These are phyloP conservation scores for Neonectria coccinea DNA, from an alignment of 2,329 filamentous ascomycete genomes.

Conservation along the genomic window DNA sequence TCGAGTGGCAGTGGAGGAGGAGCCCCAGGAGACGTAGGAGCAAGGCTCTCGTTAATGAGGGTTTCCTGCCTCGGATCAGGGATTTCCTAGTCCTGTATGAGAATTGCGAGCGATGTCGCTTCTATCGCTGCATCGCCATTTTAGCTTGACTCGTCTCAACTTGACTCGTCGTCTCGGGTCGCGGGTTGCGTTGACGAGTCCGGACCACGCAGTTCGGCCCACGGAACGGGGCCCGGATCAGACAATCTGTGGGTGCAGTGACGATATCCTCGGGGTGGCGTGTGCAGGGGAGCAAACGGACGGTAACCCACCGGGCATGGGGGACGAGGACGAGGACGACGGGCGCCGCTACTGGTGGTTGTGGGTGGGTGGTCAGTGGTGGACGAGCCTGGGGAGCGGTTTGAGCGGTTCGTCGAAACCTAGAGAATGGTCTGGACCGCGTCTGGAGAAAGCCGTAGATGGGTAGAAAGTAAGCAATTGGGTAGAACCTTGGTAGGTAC, in stretches of 20 bases:
- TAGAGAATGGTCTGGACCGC: constrained; percentile 22
- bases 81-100: too few species aligned
- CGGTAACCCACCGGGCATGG: constrained; percentile 23
- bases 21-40: background rate
- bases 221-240: constrained; percentile 21
- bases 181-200: constrained; percentile 11
- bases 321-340: background rate
- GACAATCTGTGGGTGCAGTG: constrained; percentile 29
- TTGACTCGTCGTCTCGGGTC: background rate
- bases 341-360: constrained; percentile 12
- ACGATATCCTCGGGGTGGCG: constrained; percentile 37
- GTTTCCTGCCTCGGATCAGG: background rate
- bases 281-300: constrained; percentile 18
- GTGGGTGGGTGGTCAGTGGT: constrained; percentile 23
- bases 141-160: background rate
- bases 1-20: background rate
- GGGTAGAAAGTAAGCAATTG: constrained; percentile 1
- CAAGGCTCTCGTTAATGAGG: background rate
- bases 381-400: constrained; percentile 13
- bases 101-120: background rate
- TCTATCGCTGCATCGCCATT: constrained; percentile 3
- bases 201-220: constrained; percentile 20
- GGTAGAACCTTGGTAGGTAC: background rate
- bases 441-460: background rate
- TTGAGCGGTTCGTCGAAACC: constrained; percentile 24